Evolutionary conservation across 1,139 yeast species (phyloP).

Genomic region (Saccharomyces hybrid): DNA sequence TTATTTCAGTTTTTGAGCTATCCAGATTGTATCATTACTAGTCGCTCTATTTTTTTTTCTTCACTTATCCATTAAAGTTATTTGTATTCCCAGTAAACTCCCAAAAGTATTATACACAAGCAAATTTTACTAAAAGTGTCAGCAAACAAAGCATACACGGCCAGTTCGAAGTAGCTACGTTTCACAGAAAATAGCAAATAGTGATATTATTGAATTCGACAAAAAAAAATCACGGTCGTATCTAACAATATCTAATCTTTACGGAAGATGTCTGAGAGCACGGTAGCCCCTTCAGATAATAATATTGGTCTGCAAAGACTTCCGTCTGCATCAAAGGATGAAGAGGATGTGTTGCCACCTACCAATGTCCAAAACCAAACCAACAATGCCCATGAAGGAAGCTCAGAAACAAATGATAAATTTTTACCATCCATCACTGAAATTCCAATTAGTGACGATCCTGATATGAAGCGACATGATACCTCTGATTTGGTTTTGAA

Average conservation of each 20-base stretch:
- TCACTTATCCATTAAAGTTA: neutral
- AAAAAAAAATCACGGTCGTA: no score
- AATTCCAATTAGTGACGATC: neutral
- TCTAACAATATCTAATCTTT: neutral
- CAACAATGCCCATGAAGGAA: neutral
- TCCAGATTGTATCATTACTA: neutral
- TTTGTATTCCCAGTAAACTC: neutral
- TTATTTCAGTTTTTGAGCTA: neutral
- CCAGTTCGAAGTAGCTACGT: neutral
- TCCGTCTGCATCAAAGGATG: neutral
- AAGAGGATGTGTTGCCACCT: neutral
- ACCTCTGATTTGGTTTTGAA: neutral
- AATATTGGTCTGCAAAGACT: neutral
- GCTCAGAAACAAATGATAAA: neutral
- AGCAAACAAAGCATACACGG: neutral
- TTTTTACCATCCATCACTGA: neutral
- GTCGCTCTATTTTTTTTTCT: neutral
- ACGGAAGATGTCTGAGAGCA: neutral
- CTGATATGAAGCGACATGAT: neutral
- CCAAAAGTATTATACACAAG: neutral
- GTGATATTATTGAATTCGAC: neutral
- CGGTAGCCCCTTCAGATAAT: neutral
- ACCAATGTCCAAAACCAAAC: neutral
- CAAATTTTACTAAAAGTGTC: neutral
- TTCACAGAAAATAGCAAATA: neutral